Base-by-base conservation (phyloP, 805 yeast genomes). In the Sungouiozyma intestinalis region DNA sequence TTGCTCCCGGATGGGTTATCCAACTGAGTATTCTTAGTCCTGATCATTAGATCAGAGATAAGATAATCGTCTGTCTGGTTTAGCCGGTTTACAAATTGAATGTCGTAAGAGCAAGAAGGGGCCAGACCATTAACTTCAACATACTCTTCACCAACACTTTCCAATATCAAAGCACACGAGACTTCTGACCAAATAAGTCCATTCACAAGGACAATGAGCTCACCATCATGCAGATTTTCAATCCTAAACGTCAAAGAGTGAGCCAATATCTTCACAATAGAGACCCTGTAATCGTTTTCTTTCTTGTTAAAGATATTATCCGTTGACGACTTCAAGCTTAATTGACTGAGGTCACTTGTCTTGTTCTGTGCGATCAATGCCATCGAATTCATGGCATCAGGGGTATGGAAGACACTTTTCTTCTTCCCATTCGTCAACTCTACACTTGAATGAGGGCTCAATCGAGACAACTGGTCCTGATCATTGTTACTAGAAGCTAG, bases 141-240 rank as follows among this genome's bases (percentile, higher is more conserved):
- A 40, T 71, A 63, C 41, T 73, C 74, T 36, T 73, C 72, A 27
- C 70, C 69, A 17, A 64, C 63, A 15, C 65, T 55, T 14, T 67
- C 65, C 38, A 54, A 40, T 6, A 55, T 48, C 2, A 60, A 45
- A 7, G 77, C 77, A 33, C 74, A 67, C 0, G 77, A 68, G 1
- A 77, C 76, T 52, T 79, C 85, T 19, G 77, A 73, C 87, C 87
- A 81, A 13, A 74, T 68, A 17, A 80, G 71, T 17, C 85, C 85
- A 51, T 81, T 80, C 3, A 81, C 85, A 42, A 67, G 60, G 11
- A 69, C 70, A 37, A 66, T 62, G 4, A 72, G 54, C 42, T 62
- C 70, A 39, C 69, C 68, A 42, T 67, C 64, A 36, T 58, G 55
- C 16, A 68, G 67, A 40, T 73, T 68, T 39, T 69, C 65, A 29